Conservation (phyloP, 1,284 basidiomycete species). For the Neonothopanus nambi region DNA sequence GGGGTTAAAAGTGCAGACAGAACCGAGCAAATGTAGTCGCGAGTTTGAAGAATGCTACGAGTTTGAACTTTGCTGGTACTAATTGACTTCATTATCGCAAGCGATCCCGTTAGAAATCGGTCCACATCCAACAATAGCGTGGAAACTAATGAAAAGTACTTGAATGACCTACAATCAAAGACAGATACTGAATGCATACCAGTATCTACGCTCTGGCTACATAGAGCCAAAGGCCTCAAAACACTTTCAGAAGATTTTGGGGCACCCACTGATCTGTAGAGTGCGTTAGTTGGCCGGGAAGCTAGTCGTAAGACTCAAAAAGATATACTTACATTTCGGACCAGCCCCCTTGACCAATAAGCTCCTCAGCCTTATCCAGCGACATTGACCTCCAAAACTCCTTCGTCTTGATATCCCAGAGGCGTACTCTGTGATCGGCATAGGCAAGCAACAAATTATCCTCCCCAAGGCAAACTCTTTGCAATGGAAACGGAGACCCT, state of each 20-base stretch:
- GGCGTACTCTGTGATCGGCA: constrained; percentile 71
- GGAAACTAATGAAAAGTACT: constrained; percentile 32
- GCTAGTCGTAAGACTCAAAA: too few species aligned
- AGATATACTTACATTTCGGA: constrained; percentile 53
- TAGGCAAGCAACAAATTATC: constrained; percentile 82
- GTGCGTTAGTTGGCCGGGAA: too few species aligned
- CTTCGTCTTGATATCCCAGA: constrained; percentile 86
- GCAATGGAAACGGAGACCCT: constrained; percentile 68
- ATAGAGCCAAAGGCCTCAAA: neutral
- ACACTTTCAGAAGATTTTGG: neutral
- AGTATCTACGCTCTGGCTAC: constrained; percentile 3
- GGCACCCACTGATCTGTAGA: neutral
- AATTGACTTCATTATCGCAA: constrained; percentile 47
- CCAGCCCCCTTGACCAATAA: constrained; percentile 75
- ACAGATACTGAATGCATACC: constrained; percentile 3
- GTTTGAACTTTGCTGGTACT: constrained; percentile 44
- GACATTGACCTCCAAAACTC: constrained; percentile 88
- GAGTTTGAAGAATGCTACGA: constrained; percentile 37
- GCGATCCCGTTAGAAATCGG: constrained; percentile 46
- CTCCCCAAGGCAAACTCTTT: constrained; percentile 64
- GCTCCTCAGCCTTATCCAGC: constrained; percentile 73
- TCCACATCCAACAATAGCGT: constrained; percentile 49
- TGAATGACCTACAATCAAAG: neutral
- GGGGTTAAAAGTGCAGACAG: constrained; percentile 52
- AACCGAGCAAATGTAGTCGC: constrained; percentile 45